Conservation (phyloP, 2,329 filamentous ascomycete genomes). For the Graphilbum fragrans region DNA sequence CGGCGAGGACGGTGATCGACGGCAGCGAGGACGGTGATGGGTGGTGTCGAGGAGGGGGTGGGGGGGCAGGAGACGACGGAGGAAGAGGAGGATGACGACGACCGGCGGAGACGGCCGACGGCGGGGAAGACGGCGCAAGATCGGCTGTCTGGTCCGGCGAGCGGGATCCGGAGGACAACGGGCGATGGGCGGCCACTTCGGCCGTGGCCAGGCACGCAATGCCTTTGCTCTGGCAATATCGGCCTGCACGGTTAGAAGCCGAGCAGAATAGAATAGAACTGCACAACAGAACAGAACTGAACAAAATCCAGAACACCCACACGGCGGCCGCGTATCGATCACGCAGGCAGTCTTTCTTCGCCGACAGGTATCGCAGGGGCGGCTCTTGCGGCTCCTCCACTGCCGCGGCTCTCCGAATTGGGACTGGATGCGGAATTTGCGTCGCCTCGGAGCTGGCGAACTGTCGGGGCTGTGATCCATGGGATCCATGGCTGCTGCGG, state of each 20-base stretch:
- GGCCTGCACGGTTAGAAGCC: not conserved
- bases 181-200: not conserved
- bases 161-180: too few relatives aligned
- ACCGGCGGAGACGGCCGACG: too few relatives aligned
- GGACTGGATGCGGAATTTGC: slow-evolving; percentile 8
- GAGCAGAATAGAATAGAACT: not conserved
- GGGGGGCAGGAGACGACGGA: too few relatives aligned
- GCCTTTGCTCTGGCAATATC: slow-evolving; percentile 3
- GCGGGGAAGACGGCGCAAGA: too few relatives aligned
- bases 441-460: slow-evolving; percentile 5
- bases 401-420: slow-evolving; percentile 7
- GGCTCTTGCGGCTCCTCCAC: slow-evolving; percentile 10
- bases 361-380: slow-evolving; percentile 10
- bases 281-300: not conserved
- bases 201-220: slow-evolving; percentile 2
- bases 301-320: slow-evolving; percentile 1
- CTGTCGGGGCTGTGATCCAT: not conserved
- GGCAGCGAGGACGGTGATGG: too few relatives aligned
- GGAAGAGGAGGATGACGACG: too few relatives aligned
- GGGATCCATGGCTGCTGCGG: not conserved
- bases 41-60: too few relatives aligned
- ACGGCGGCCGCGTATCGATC: slow-evolving; percentile 8
- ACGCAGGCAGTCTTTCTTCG: slow-evolving; percentile 10
- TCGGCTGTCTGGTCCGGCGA: too few relatives aligned
- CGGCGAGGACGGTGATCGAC: too few relatives aligned